These are phyloP conservation scores for Uncinocarpus reesii DNA, from an alignment of 2,329 filamentous ascomycete species.

Conservation along the genomic window DNA sequence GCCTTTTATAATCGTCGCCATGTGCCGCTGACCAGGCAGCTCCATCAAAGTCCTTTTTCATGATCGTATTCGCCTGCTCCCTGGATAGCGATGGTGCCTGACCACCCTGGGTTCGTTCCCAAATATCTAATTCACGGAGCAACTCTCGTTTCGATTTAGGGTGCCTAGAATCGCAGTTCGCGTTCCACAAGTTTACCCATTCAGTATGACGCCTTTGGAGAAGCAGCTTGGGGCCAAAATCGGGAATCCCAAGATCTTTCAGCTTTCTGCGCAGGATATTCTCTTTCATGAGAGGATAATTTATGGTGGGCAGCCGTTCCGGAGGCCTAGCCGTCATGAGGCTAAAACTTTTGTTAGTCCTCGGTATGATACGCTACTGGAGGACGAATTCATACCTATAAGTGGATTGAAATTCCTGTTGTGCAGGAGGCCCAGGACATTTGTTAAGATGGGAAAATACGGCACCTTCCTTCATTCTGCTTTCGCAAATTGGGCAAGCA, in stretches of 20 bases:
- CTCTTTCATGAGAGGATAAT: constrained; percentile 82
- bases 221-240: constrained; percentile 55
- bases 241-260: constrained; percentile 65
- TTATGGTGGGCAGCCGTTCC: constrained; percentile 67
- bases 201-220: constrained; percentile 76
- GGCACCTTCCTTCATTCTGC: constrained; percentile 65
- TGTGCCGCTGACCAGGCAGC: constrained; percentile 64
- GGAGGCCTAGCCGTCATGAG: too few species aligned
- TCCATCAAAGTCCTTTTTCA: constrained; percentile 81
- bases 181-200: constrained; percentile 93
- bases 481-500: constrained; percentile 70
- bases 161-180: constrained; percentile 76
- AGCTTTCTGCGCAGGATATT: constrained; percentile 68
- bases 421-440: constrained; percentile 36
- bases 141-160: constrained; percentile 63
- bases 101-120: constrained; percentile 75
- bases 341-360: too few species aligned
- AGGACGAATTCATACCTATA: not conserved
- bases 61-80: constrained; percentile 43
- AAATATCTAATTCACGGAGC: constrained; percentile 66
- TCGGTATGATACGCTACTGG: not conserved
- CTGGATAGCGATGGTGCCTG: constrained; percentile 24
- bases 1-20: constrained; percentile 61
- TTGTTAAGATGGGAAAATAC: constrained; percentile 75
- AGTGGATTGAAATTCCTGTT: not conserved